phyloP scores from a whole-genome alignment of 108 stramenopile genomes.

The Fragilariopsis cylindrus region DNA sequence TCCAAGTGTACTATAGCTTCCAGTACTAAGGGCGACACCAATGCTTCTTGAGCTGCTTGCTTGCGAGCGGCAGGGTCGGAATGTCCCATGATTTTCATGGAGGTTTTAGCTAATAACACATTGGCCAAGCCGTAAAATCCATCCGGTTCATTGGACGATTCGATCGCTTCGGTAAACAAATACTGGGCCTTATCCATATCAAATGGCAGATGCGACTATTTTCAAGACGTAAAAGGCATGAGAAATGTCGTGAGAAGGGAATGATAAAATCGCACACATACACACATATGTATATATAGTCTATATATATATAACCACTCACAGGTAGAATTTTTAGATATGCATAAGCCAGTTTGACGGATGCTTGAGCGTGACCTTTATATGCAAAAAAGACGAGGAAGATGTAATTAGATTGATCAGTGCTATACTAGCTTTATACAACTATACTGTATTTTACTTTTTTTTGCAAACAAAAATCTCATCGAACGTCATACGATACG shows the following conservation, averaged over 20 bases:
- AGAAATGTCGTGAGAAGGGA: too few relatives aligned
- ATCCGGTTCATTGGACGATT: constrained; percentile 21
- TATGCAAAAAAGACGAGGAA: too few relatives aligned
- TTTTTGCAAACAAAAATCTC: too few relatives aligned
- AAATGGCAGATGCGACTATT: neutral
- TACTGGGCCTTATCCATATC: neutral
- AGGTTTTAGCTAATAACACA: neutral
- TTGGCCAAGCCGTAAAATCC: constrained; percentile 9
- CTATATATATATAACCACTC: neutral
- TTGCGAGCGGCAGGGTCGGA: neutral
- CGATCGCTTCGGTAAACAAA: constrained; percentile 11
- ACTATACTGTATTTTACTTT: too few relatives aligned
- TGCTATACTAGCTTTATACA: too few relatives aligned
- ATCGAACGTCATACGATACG: neutral
- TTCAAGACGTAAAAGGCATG: too few relatives aligned
- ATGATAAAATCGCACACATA: too few relatives aligned
- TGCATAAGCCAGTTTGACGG: constrained; percentile 18
- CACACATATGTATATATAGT: too few relatives aligned
- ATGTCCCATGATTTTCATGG: neutral
- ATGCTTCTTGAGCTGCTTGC: neutral
- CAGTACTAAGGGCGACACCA: neutral
- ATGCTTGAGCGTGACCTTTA: constrained; percentile 5
- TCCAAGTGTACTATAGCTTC: constrained; percentile 10
- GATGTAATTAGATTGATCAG: too few relatives aligned
- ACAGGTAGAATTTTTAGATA: constrained; percentile 1